Evolutionary conservation across 108 stramenopile genomes (phyloP).

Genomic region (Cyclostephanos tholiformis): DNA sequence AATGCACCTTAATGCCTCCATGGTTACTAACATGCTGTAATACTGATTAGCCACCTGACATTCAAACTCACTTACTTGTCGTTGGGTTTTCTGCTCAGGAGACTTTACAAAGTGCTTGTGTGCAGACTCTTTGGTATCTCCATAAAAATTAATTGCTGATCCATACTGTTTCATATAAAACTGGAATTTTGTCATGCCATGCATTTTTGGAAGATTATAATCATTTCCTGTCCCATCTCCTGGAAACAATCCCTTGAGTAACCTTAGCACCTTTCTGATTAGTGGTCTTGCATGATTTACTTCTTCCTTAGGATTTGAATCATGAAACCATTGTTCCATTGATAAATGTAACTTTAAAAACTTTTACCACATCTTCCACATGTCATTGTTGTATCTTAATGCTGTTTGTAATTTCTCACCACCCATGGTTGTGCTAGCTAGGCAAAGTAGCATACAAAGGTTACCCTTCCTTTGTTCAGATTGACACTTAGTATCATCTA

Average conservation of each 20-base stretch:
- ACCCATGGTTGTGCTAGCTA: not conserved
- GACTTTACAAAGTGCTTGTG: not conserved
- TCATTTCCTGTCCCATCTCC: not conserved
- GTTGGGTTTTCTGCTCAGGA: not conserved
- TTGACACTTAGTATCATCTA: slow-evolving; percentile 5
- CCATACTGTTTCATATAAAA: no score
- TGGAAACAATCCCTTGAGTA: not conserved
- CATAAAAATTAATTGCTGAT: no score
- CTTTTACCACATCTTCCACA: not conserved
- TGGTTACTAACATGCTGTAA: no score
- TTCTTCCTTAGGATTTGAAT: not conserved
- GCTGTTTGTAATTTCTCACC: not conserved
- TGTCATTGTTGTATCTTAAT: not conserved
- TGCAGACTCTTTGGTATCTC: not conserved
- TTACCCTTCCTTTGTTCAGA: not conserved
- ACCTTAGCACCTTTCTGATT: not conserved
- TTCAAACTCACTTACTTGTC: not conserved
- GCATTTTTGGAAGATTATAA: slow-evolving; percentile 6
- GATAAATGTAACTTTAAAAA: not conserved
- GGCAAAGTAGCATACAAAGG: not conserved
- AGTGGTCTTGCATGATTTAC: not conserved
- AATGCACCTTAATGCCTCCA: not conserved
- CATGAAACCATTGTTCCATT: no score
- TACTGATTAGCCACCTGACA: not conserved
- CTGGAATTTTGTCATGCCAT: no score